phyloP scores from a whole-genome alignment of 1,284 basidiomycete genomes.

The Ceratobasidium sp. region DNA sequence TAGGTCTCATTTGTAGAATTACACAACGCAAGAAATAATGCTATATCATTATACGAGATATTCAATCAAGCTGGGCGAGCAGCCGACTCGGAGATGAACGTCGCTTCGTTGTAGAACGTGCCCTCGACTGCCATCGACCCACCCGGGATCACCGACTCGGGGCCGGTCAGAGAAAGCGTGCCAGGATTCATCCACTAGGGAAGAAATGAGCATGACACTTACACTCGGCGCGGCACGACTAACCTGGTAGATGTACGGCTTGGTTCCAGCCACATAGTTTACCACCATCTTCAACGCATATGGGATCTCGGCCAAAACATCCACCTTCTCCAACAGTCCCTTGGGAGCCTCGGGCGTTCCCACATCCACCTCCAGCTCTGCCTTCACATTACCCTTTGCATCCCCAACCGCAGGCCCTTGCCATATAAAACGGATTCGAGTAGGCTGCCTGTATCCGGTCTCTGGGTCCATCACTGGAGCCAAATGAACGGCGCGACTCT shows the following conservation, averaged over 20 bases:
- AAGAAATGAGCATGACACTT: slow-evolving; percentile 52
- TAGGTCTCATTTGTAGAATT: slow-evolving; percentile 7
- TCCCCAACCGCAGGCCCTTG: slow-evolving; percentile 70
- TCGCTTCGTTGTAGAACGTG: slow-evolving; percentile 85
- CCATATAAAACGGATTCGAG: slow-evolving; percentile 81
- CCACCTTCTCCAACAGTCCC: slow-evolving; percentile 95
- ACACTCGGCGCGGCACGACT: slow-evolving; percentile 58
- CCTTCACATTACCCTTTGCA: slow-evolving; percentile 66
- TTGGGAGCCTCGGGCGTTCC: slow-evolving; percentile 66
- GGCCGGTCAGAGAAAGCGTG: slow-evolving; percentile 74
- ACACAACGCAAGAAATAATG: slow-evolving; percentile 12
- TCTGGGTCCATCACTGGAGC: slow-evolving; percentile 71
- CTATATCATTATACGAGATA: slow-evolving; percentile 28
- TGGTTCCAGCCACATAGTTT: slow-evolving; percentile 90
- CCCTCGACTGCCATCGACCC: slow-evolving; percentile 66
- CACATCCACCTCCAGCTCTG: slow-evolving; percentile 67
- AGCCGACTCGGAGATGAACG: slow-evolving; percentile 75
- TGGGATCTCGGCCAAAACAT: slow-evolving; percentile 96
- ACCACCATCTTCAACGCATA: slow-evolving; percentile 89
- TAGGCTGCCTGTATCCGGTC: slow-evolving; percentile 86
- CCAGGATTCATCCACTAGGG: slow-evolving; percentile 82
- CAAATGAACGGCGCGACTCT: slow-evolving; percentile 77
- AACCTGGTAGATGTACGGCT: slow-evolving; percentile 94
- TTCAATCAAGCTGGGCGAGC: slow-evolving; percentile 5
- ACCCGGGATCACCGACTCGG: slow-evolving; percentile 63